phyloP scores from a whole-genome alignment of 1,284 basidiomycete genomes.

The Schizopora paradoxa region DNA sequence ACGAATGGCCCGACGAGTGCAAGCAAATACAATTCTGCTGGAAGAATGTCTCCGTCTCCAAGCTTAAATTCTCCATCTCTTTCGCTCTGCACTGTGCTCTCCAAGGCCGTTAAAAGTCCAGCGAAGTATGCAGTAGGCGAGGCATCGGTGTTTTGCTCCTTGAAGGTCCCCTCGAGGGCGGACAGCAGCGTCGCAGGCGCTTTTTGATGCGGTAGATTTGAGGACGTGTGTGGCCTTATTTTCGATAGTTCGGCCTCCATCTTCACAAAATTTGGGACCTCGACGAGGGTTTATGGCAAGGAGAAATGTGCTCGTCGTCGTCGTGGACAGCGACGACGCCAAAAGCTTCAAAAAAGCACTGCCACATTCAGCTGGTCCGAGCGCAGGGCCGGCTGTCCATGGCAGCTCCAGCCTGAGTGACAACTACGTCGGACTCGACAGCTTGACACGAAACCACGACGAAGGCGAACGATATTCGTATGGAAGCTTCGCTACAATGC shows the following conservation, averaged over 20 bases:
- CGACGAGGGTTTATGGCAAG: neutral
- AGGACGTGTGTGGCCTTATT: conserved; percentile 83
- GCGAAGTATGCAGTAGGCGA: conserved; percentile 87
- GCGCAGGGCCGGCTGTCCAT: neutral
- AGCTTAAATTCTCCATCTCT: conserved; percentile 42
- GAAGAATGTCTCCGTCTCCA: conserved; percentile 77
- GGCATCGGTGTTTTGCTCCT: conserved; percentile 66
- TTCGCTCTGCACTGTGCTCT: conserved; percentile 64
- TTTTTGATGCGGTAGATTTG: conserved; percentile 82
- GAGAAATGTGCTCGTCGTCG: neutral
- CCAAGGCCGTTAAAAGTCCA: conserved; percentile 75
- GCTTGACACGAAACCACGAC: too few species aligned
- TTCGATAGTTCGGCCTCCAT: conserved; percentile 74
- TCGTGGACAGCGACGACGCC: too few species aligned
- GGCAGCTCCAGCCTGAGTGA: neutral
- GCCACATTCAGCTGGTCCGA: too few species aligned
- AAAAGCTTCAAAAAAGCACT: too few species aligned
- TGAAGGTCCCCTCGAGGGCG: conserved; percentile 86
- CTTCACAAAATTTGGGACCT: neutral
- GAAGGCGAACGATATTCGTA: too few species aligned
- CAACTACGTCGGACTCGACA: neutral
- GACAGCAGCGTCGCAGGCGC: conserved; percentile 84
- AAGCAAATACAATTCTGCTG: conserved; percentile 87
- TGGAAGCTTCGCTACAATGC: too few species aligned
- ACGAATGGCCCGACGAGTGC: conserved; percentile 63